phyloP scores from a whole-genome alignment of 495 filamentous ascomycete species.

The Trypethelium eluteriae region DNA sequence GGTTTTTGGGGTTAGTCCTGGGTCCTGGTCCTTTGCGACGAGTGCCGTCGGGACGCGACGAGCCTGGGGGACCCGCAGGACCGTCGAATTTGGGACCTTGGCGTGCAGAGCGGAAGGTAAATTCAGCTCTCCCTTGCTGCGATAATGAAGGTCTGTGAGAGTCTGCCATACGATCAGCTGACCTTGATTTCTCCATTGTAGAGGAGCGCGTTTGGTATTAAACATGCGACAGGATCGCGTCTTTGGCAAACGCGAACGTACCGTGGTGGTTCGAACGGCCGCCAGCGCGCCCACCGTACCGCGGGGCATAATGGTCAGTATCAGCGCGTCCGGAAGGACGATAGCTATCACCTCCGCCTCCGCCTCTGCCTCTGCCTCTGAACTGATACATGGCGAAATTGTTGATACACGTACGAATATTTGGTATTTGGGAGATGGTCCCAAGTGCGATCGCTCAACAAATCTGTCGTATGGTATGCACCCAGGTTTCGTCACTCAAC shows the following conservation, averaged over 20 bases:
- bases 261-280: background rate
- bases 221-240: background rate
- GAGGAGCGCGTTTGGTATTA: background rate
- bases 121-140: background rate
- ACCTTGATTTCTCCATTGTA: background rate
- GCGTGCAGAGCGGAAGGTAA: background rate
- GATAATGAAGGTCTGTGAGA: no score
- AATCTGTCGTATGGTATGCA: no score
- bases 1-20: background rate
- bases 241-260: background rate
- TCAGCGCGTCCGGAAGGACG: background rate
- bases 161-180: background rate
- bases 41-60: background rate
- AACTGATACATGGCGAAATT: background rate
- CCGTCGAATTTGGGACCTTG: background rate
- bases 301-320: background rate
- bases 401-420: no score
- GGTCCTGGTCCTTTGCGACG: background rate
- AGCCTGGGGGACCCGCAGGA: background rate
- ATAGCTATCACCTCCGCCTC: background rate
- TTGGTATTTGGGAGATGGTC: no score
- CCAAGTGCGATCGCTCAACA: no score
- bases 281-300: background rate
- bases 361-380: background rate
- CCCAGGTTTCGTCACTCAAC: no score